Conservation (phyloP, 192 early-diverging fungal genomes). For the Entophlyctis luteolus region DNA sequence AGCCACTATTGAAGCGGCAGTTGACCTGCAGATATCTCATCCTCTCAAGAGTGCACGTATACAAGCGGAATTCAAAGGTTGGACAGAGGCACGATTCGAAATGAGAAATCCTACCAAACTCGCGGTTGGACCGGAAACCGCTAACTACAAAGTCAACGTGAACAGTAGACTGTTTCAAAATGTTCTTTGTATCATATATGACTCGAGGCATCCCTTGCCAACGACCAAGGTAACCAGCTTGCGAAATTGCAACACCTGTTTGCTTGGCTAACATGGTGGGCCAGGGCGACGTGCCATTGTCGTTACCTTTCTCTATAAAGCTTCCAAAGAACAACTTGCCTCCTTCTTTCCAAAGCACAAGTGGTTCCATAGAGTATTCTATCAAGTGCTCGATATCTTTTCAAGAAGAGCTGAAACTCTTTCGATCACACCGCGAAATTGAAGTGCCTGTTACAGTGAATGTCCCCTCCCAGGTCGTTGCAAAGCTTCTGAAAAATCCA, state of each 20-base stretch:
- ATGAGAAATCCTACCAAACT: not conserved
- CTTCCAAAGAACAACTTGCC: not conserved
- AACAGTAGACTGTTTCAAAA: slow-evolving; percentile 7
- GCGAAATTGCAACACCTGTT: not conserved
- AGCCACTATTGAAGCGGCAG: too few species aligned
- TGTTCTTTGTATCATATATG: not conserved
- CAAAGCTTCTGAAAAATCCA: not conserved
- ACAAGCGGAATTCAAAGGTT: too few species aligned
- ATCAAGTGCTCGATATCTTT: not conserved
- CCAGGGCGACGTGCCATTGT: too few species aligned
- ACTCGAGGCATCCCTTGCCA: too few species aligned
- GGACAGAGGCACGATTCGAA: too few species aligned
- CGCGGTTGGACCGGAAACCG: not conserved
- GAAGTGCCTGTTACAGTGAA: not conserved
- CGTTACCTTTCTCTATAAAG: not conserved
- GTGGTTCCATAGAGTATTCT: not conserved
- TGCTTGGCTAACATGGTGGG: too few species aligned
- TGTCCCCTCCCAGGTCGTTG: not conserved
- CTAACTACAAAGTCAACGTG: not conserved
- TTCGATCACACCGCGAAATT: not conserved
- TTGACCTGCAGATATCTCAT: too few species aligned
- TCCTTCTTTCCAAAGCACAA: not conserved
- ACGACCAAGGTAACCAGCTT: too few species aligned
- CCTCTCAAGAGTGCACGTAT: too few species aligned
- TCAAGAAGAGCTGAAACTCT: not conserved